phyloP scores from a whole-genome alignment of 2,329 filamentous ascomycete genomes.

The Epichloe glyceriae region DNA sequence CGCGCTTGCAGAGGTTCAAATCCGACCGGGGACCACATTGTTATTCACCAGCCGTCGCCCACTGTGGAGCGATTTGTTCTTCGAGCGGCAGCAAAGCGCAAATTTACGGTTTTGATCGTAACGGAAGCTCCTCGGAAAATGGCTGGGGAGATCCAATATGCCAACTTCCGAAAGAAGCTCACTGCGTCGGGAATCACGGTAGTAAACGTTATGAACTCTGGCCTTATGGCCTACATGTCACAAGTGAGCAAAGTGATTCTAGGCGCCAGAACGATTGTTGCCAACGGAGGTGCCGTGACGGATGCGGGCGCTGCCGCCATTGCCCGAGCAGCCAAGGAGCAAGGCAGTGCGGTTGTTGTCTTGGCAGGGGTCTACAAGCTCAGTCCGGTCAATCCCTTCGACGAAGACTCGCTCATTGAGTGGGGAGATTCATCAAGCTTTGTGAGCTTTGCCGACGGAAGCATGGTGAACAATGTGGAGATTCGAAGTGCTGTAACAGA shows the following conservation, averaged over 20 bases:
- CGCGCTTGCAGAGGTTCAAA: constrained; percentile 75
- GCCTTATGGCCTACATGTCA: constrained; percentile 87
- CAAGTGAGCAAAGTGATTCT: constrained; percentile 92
- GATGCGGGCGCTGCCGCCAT: constrained; percentile 75
- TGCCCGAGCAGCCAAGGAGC: constrained; percentile 70
- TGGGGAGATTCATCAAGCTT: constrained; percentile 71
- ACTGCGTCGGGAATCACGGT: constrained; percentile 66
- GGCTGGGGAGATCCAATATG: constrained; percentile 27
- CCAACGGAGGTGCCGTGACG: constrained; percentile 76
- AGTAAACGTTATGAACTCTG: constrained; percentile 71
- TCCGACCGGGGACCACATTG: constrained; percentile 82
- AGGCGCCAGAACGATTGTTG: constrained; percentile 73
- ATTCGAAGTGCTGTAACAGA: constrained; percentile 72
- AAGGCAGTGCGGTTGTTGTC: constrained; percentile 75
- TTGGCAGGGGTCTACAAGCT: constrained; percentile 89
- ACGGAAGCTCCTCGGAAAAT: constrained; percentile 40
- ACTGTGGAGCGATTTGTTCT: constrained; percentile 85
- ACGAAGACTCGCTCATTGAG: constrained; percentile 71
- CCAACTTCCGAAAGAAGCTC: constrained; percentile 62
- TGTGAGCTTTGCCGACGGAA: constrained; percentile 65
- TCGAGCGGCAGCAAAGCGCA: constrained; percentile 75
- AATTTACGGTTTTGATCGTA: constrained; percentile 80
- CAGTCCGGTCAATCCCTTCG: constrained; percentile 76
- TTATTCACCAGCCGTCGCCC: constrained; percentile 74
- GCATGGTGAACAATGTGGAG: constrained; percentile 64